phyloP scores from a whole-genome alignment of 176 grass and related monocot genomes.

The Carex cristatella region DNA sequence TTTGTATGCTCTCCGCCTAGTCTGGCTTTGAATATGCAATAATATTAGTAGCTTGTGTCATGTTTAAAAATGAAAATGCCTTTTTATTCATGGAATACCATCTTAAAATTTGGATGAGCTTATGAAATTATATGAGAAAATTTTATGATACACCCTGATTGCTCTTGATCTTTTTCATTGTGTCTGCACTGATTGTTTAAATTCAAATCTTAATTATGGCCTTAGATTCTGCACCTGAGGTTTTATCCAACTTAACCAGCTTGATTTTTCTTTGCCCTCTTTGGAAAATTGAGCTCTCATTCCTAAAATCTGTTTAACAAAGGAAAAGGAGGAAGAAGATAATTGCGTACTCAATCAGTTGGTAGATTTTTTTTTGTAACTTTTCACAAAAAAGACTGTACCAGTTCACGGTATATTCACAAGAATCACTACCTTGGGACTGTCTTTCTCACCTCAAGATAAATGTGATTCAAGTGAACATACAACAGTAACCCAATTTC shows the following conservation, averaged over 20 bases:
- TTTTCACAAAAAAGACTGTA: constrained; percentile 6
- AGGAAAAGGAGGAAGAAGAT: not conserved
- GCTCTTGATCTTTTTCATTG: not conserved
- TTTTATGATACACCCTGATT: not conserved
- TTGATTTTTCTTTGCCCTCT: not conserved
- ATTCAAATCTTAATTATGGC: not conserved
- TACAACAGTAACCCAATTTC: not conserved
- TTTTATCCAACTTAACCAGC: not conserved
- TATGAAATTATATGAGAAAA: not conserved
- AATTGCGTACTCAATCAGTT: not conserved
- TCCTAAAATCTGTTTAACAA: not conserved
- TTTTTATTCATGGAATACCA: not conserved
- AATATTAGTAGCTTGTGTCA: not conserved
- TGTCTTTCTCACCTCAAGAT: not conserved
- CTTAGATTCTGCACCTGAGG: not conserved
- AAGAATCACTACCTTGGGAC: constrained; percentile 4
- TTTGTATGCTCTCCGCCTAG: not conserved
- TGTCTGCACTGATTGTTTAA: not conserved
- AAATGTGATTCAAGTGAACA: constrained; percentile 14
- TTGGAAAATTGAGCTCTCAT: not conserved
- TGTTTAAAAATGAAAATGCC: not conserved
- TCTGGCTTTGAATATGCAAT: not conserved
- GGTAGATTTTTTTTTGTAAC: not conserved
- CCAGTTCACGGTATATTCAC: not conserved
- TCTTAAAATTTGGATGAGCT: not conserved